Evolutionary conservation across 1,284 basidiomycete genomes (phyloP).

Genomic region (Ustilago hordei): DNA sequence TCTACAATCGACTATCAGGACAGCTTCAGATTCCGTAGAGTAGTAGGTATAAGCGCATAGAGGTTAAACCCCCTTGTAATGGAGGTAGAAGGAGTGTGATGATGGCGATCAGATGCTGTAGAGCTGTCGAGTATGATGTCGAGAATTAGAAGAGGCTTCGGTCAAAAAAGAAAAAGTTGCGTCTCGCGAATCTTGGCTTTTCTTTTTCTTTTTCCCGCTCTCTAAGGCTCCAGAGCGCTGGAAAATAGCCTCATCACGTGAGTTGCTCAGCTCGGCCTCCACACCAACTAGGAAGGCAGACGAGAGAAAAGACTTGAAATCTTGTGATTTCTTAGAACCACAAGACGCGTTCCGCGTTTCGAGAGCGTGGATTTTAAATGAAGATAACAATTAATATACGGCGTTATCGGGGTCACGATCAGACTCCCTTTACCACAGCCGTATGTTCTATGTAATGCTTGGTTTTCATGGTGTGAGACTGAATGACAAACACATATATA

Average conservation of each 20-base stretch:
- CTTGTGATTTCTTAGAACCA: constrained; percentile 1
- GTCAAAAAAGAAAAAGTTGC: constrained; percentile 15
- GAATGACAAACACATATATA: too few relatives aligned
- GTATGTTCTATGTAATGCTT: too few relatives aligned
- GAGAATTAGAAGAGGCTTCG: not conserved
- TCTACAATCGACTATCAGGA: not conserved
- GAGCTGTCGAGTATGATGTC: not conserved
- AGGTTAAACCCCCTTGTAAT: not conserved
- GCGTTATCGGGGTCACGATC: too few relatives aligned
- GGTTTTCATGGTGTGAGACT: too few relatives aligned
- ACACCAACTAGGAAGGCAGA: constrained; percentile 15
- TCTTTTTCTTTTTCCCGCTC: constrained; percentile 9
- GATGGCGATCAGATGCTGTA: not conserved
- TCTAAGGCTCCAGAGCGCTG: constrained; percentile 1
- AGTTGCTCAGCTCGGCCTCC: constrained; percentile 36
- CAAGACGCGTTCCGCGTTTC: constrained; percentile 40
- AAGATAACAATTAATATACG: too few relatives aligned
- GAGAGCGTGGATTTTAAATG: constrained; percentile 8
- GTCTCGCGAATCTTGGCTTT: constrained; percentile 16
- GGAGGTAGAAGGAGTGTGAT: not conserved
- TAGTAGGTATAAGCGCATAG: not conserved
- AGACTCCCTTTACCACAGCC: too few relatives aligned
- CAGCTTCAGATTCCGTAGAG: not conserved
- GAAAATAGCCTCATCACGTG: constrained; percentile 26
- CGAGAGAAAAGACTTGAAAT: not conserved